Evolutionary conservation across 2,329 filamentous ascomycete species (phyloP).

Genomic region (Colletotrichum horii): DNA sequence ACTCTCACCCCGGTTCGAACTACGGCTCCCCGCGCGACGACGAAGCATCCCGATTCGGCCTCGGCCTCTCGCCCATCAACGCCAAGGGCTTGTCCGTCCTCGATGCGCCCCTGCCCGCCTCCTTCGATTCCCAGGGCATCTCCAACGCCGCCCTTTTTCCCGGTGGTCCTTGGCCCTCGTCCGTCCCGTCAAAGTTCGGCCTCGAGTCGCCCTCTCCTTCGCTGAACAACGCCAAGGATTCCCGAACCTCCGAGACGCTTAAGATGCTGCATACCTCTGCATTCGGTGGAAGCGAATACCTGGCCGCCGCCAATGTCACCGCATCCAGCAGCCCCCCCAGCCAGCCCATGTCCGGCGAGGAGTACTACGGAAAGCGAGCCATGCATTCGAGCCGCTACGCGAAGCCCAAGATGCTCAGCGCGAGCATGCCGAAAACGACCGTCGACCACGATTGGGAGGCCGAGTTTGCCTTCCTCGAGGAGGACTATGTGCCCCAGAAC

Average conservation of each 20-base stretch:
- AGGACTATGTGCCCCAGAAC: constrained; percentile 83
- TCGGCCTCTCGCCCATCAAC: constrained; percentile 78
- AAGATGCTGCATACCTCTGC: constrained; percentile 71
- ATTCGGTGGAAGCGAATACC: constrained; percentile 70
- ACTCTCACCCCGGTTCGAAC: constrained; percentile 59
- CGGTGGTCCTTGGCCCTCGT: constrained; percentile 84
- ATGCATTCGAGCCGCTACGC: constrained; percentile 72
- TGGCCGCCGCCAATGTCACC: constrained; percentile 46
- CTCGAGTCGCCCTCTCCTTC: constrained; percentile 85
- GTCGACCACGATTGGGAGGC: constrained; percentile 70
- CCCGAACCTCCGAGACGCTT: constrained; percentile 66
- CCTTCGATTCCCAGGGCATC: constrained; percentile 94
- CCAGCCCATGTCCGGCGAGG: constrained; percentile 58
- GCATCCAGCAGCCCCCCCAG: constrained; percentile 49
- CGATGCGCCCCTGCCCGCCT: constrained; percentile 90
- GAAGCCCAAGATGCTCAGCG: constrained; percentile 71
- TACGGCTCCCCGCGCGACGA: constrained; percentile 88
- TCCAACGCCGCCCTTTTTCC: constrained; percentile 86
- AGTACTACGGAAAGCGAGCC: constrained; percentile 73
- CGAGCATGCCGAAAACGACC: constrained; percentile 70
- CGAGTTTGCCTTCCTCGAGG: constrained; percentile 78
- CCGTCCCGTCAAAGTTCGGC: constrained; percentile 89
- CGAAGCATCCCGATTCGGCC: constrained; percentile 60
- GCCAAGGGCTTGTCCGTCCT: constrained; percentile 82
- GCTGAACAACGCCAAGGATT: constrained; percentile 65